Evolutionary conservation across 2,329 filamentous ascomycete genomes (phyloP), one percentile per base, ranked within the genome.

Genomic region (Neonectria ditissima): DNA sequence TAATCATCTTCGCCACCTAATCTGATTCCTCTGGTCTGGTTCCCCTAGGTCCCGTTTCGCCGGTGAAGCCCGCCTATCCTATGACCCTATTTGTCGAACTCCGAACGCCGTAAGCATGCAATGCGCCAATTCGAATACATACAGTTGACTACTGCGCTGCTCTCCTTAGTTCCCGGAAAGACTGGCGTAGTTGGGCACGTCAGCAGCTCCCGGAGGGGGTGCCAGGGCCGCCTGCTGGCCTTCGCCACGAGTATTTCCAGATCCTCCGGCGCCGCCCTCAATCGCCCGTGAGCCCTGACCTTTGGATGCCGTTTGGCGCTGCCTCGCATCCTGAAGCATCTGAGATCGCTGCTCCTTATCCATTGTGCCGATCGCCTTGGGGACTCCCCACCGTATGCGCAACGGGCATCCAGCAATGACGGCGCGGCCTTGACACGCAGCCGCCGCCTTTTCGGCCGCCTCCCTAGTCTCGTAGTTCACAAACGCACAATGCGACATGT

Each of bases 401-500:
- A 99, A 80, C 0, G 96, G 96, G 72, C 95, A 97, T 3, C 96
- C 96, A 37, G 94, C 90, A 72, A 99, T 92, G 7, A 98, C 88
- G 0, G 94, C 93, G 65, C 91, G 92, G 6, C 97, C 96, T 77
- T 97, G 91, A 71, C 93, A 95, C 20, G 92, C 88, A 34, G 89
- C 88, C 0, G 96, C 93, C 0, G 97, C 97, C 62, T 87, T 89
- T 80, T 99, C 96, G 0, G 97, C 96, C 1, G 87, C 91, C 65
- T 93, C 89, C 61, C 96, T 87, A 3, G 91, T 92, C 71, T 94
- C 89, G 77, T 93, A 99, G 80, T 99, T 99, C 80, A 99, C 85
- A 76, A 98, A 99, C 1, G 96, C 96, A 78, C 94, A 98, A 76
- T 98, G 96, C 16, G 95, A 95, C 82, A 97, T 94, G 81, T 99